Evolutionary conservation across 108 stramenopile species (phyloP).

Genomic region (Bacterosira constricta): DNA sequence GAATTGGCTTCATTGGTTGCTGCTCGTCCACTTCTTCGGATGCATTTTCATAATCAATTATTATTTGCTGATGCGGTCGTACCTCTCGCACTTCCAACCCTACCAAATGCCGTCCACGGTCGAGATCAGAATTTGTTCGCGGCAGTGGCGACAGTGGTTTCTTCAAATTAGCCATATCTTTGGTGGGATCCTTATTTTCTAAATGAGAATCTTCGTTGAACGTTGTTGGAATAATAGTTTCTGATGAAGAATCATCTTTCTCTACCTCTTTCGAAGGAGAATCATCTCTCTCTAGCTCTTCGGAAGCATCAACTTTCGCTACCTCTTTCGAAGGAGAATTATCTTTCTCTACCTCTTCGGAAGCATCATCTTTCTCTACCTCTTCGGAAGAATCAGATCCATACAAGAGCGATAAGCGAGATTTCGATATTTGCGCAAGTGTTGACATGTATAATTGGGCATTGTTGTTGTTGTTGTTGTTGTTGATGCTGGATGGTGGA

Average conservation of each 20-base stretch:
- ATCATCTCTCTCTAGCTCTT: not conserved
- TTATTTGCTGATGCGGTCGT: conserved; percentile 39
- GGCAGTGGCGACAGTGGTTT: conserved; percentile 3
- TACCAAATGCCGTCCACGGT: conserved; percentile 38
- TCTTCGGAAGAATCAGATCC: not conserved
- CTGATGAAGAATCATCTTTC: too few species aligned
- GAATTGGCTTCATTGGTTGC: conserved; percentile 20
- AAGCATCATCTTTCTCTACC: not conserved
- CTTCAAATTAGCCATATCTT: not conserved
- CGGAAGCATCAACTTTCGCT: too few species aligned
- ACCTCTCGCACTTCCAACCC: conserved; percentile 42
- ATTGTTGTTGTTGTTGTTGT: not conserved
- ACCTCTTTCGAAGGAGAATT: too few species aligned
- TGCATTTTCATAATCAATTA: conserved; percentile 36
- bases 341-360: not conserved
- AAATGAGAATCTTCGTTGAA: not conserved
- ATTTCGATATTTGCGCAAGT: conserved; percentile 15
- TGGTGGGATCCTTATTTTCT: conserved; percentile 4
- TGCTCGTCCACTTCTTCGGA: not conserved
- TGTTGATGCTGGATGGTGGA: not conserved
- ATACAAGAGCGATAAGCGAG: conserved; percentile 3
- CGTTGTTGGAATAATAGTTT: too few species aligned
- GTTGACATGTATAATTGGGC: not conserved
- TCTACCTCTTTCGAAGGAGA: too few species aligned
- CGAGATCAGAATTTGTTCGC: conserved; percentile 34